phyloP scores from a whole-genome alignment of 2,329 filamentous ascomycete genomes.

The Pseudogymnoascus sp. region DNA sequence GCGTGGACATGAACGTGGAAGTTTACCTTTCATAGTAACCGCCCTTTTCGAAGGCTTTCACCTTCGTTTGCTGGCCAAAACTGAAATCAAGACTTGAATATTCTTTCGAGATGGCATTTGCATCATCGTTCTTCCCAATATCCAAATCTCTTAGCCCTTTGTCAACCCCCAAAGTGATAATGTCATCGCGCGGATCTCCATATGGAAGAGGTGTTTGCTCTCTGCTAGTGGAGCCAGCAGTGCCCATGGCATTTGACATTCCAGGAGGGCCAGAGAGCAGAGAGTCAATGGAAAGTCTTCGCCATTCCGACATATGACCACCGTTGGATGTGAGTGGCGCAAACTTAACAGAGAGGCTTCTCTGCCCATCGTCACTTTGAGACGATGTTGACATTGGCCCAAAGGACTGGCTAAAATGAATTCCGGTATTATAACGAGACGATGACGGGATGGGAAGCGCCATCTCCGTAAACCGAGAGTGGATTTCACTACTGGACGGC shows the following conservation, averaged over 20 bases:
- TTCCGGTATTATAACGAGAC: slow-evolving; percentile 9
- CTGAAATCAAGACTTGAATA: slow-evolving; percentile 36
- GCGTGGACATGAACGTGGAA: slow-evolving; percentile 50
- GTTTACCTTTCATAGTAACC: slow-evolving; percentile 67
- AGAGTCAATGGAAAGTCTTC: slow-evolving; percentile 57
- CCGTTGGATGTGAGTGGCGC: slow-evolving; percentile 23
- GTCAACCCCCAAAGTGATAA: slow-evolving; percentile 61
- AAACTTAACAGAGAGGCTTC: slow-evolving; percentile 26
- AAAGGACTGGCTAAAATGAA: slow-evolving; percentile 16
- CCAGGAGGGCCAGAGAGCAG: slow-evolving; percentile 47
- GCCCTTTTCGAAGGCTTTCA: slow-evolving; percentile 47
- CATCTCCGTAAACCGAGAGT: slow-evolving; percentile 14
- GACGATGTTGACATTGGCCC: slow-evolving; percentile 33
- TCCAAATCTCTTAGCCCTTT: slow-evolving; percentile 62
- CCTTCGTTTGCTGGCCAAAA: slow-evolving; percentile 39
- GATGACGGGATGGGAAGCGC: slow-evolving; percentile 18
- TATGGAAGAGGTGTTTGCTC: slow-evolving; percentile 6
- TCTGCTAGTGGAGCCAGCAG: slow-evolving; percentile 13
- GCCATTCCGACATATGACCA: slow-evolving; percentile 32
- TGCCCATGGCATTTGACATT: slow-evolving; percentile 22
- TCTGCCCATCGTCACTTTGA: slow-evolving; percentile 37
- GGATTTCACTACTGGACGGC: slow-evolving; percentile 6
- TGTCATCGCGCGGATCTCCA: slow-evolving; percentile 27
- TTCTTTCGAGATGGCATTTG: slow-evolving; percentile 49
- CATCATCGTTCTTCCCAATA: slow-evolving; percentile 62